Base-by-base conservation (phyloP, 768 basidiomycete genomes). In the Hortiboletus flavorubellus region DNA sequence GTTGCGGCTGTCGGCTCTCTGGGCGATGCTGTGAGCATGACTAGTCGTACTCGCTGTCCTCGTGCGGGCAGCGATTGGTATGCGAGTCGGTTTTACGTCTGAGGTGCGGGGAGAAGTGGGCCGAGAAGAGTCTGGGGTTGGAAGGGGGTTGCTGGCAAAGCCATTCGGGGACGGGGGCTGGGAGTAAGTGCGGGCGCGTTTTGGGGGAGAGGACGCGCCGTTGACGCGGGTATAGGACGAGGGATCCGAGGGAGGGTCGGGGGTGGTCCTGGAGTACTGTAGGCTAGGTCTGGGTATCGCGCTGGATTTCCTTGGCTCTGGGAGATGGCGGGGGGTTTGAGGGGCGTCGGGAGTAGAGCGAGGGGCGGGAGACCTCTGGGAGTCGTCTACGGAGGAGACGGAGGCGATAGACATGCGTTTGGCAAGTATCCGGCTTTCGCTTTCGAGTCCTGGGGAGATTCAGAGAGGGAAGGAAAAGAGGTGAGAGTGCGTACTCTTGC, bases 371-470 rank as follows among this genome's bases (percentile, higher is more conserved):
- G 68, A 59, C 37, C 62, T 62, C 35, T 56, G 61, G n/a, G 64
- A 50, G 58, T 82, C 81, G 64, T 83, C 82, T 43, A 69, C 61
- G 15, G 84, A 84, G 26, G 80, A 74, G 37, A 87, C 76, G 50
- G 89, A 90, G 29, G 87, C 78, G 55, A 85, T 81, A 35, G 90
- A 91, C 68, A 92, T 82, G 56, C 90, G 85, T 59, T 82, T 85
- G 33, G 89, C 76, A 50, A 93, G 77, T n/a, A 83, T 82, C 37
- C 85, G 80, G 64, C 89, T 91, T 75, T 93, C 91, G 57, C 75
- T 80, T 72, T 93, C 84, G 18, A 93, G 81, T 53, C 91, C 91
- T 93, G 64, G 39, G 39, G 15, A 43, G 52, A 29, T 12, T 26
- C 29, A 41, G 26, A 9, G 42, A 46, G 50, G 21, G 39, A 48